phyloP scores from a whole-genome alignment of 2,329 filamentous ascomycete species.

The Colletotrichum eleusines region DNA sequence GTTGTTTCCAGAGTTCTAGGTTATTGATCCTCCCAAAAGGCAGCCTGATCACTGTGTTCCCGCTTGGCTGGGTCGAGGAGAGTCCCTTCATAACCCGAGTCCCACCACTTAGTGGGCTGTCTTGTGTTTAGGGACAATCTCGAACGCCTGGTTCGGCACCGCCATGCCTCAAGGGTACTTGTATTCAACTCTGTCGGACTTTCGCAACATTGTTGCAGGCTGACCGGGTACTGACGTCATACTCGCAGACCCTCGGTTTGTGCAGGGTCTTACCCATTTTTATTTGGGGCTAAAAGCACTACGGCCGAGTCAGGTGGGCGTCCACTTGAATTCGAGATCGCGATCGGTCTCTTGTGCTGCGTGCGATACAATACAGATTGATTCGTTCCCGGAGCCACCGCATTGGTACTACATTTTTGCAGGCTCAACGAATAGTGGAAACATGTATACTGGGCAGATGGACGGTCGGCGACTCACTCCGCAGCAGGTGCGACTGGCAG shows the following conservation, averaged over 20 bases:
- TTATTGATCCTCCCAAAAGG: background rate
- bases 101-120: slow-evolving; percentile 2
- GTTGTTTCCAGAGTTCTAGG: background rate
- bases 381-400: background rate
- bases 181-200: slow-evolving; percentile 8
- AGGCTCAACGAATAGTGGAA: slow-evolving; percentile 1
- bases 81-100: slow-evolving; percentile 5
- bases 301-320: slow-evolving; percentile 37
- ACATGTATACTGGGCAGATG: background rate
- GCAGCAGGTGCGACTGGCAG: slow-evolving; percentile 2
- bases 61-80: background rate
- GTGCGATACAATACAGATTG: background rate
- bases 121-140: slow-evolving; percentile 4
- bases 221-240: slow-evolving; percentile 35
- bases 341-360: slow-evolving; percentile 4
- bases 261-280: slow-evolving; percentile 29
- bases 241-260: slow-evolving; percentile 24
- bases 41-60: background rate
- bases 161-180: slow-evolving; percentile 8
- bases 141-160: background rate
- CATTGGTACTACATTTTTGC: background rate
- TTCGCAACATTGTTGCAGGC: slow-evolving; percentile 20
- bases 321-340: slow-evolving; percentile 20
- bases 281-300: slow-evolving; percentile 13
- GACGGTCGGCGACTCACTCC: slow-evolving; percentile 4